These are phyloP conservation scores for Aspergillus udagawae DNA, from an alignment of 2,329 filamentous ascomycete species.

Conservation along the genomic window DNA sequence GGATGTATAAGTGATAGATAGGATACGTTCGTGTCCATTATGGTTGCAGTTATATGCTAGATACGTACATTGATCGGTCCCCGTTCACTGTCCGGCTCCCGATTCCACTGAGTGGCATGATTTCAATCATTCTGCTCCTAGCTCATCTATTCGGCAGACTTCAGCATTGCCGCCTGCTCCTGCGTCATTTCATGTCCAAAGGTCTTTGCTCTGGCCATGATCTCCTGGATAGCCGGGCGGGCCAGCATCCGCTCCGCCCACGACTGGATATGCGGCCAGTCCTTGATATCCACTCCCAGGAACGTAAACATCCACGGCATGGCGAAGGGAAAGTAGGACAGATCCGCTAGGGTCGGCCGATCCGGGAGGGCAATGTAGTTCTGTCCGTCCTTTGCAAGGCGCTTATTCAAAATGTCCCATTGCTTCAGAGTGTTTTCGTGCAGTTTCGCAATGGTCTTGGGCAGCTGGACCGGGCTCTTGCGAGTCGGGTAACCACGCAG, in stretches of 20 bases:
- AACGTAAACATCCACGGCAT: constrained; percentile 7
- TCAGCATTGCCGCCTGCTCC: background rate
- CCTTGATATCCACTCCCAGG: constrained; percentile 2
- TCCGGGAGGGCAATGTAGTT: constrained; percentile 3
- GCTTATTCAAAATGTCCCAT: constrained; percentile 2
- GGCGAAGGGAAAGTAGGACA: constrained; percentile 7
- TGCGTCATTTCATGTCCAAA: no score
- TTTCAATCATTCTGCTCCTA: no score
- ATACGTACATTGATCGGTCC: no score
- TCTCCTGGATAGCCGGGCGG: no score
- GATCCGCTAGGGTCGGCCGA: constrained; percentile 3
- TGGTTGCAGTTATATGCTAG: no score
- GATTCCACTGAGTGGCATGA: no score
- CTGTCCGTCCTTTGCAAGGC: background rate
- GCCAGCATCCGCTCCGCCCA: background rate
- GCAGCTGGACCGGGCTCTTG: constrained; percentile 2
- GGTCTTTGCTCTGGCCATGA: no score
- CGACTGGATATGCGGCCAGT: background rate
- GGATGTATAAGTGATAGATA: no score
- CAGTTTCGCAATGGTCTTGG: constrained; percentile 5
- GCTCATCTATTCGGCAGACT: background rate
- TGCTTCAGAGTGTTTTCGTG: background rate
- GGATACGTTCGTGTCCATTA: no score
- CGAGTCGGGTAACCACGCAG: constrained; percentile 5
- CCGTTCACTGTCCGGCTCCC: no score